Conservation (phyloP, 2,329 filamentous ascomycete species). For the Verticillium isaacii region DNA sequence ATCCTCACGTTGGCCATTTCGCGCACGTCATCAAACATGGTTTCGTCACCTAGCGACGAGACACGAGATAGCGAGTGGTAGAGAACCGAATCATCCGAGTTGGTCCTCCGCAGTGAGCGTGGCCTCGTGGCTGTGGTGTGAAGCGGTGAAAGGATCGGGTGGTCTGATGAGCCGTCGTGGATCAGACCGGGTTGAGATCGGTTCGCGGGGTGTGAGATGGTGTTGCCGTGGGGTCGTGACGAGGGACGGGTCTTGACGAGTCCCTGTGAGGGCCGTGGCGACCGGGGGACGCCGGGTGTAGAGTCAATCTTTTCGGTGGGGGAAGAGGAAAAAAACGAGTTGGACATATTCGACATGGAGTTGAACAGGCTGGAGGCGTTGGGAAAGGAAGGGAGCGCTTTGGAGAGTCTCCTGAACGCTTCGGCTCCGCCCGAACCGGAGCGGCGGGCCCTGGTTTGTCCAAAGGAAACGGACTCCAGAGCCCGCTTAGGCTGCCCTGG, state of each 20-base stretch:
- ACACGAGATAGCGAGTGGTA: slow-evolving; percentile 71
- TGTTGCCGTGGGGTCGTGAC: slow-evolving; percentile 5
- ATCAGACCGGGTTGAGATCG: not conserved
- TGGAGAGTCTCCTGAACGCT: slow-evolving; percentile 51
- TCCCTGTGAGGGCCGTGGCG: not conserved
- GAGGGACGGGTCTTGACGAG: not conserved
- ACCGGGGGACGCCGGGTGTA: not conserved
- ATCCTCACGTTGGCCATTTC: slow-evolving; percentile 84
- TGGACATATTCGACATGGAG: slow-evolving; percentile 6
- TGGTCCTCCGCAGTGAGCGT: slow-evolving; percentile 49
- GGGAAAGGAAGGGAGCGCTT: slow-evolving; percentile 48
- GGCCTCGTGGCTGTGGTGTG: slow-evolving; percentile 3
- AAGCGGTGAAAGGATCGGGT: slow-evolving; percentile 1
- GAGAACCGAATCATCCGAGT: slow-evolving; percentile 75
- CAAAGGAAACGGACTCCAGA: slow-evolving; percentile 39
- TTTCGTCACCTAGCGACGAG: slow-evolving; percentile 81
- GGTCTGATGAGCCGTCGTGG: not conserved
- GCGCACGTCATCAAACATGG: slow-evolving; percentile 71
- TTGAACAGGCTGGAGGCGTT: slow-evolving; percentile 11
- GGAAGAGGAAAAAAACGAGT: slow-evolving; percentile 8
- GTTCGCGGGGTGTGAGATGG: not conserved
- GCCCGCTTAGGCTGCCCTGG: slow-evolving; percentile 26
- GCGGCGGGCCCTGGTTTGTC: slow-evolving; percentile 39
- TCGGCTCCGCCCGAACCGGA: slow-evolving; percentile 54
- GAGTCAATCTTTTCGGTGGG: slow-evolving; percentile 5